Evolutionary conservation across 768 basidiomycete species (phyloP).

Genomic region (Suillus occidentalis): DNA sequence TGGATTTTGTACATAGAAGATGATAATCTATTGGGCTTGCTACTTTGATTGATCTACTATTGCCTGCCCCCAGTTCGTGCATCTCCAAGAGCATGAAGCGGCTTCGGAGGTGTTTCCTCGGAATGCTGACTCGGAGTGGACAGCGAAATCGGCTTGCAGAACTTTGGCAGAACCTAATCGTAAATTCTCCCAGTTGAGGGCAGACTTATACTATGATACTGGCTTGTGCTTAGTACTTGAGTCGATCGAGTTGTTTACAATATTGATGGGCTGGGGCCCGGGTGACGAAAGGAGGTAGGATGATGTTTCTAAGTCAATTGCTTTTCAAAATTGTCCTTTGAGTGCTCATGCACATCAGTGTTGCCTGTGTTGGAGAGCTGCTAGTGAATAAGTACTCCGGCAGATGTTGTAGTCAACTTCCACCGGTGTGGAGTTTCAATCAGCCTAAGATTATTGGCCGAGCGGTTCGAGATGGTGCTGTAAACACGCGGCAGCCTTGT

Average conservation of each 20-base stretch:
- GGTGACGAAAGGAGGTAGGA: background rate
- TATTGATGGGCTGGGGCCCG: too few species aligned
- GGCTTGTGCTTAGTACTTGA: background rate
- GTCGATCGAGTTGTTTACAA: background rate
- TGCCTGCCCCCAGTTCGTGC: too few species aligned
- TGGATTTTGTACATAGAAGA: background rate
- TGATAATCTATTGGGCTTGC: background rate
- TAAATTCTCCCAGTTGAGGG: too few species aligned
- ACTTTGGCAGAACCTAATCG: too few species aligned
- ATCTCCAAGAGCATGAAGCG: too few species aligned
- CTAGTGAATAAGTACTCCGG: background rate
- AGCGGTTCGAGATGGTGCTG: background rate
- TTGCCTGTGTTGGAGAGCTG: background rate
- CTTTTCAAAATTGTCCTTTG: background rate
- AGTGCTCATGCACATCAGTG: background rate
- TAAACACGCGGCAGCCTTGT: conserved; percentile 14
- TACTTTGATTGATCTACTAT: background rate
- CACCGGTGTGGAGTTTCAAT: background rate
- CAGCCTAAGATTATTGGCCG: background rate
- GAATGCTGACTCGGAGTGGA: too few species aligned
- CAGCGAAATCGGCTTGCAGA: too few species aligned
- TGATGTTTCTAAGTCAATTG: too few species aligned
- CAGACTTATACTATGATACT: too few species aligned
- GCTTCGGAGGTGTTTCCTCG: too few species aligned
- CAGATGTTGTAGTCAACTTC: background rate